Evolutionary conservation across 306 rosid genomes (phyloP).

Genomic region (Trifolium repens): DNA sequence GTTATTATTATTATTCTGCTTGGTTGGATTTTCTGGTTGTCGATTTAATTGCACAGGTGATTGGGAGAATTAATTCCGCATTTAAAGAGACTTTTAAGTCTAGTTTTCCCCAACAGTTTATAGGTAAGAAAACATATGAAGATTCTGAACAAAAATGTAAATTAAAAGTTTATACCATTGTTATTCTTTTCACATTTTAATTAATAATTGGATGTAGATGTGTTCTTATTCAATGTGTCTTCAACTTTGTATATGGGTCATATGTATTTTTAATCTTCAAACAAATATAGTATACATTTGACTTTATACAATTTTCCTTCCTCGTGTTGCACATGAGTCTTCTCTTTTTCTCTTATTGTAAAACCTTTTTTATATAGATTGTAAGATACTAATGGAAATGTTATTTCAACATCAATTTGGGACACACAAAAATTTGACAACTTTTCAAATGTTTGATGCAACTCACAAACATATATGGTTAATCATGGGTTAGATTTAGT

Average conservation of each 20-base stretch:
- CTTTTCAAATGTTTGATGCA: background rate
- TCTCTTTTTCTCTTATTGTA: background rate
- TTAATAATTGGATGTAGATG: constrained; percentile 25
- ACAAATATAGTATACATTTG: background rate
- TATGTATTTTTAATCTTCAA: background rate
- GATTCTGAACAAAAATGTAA: constrained; percentile 60
- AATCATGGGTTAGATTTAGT: too few species aligned
- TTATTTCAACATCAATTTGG: too few species aligned
- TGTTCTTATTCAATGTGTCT: constrained; percentile 13
- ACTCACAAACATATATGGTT: background rate
- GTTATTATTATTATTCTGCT: too few species aligned
- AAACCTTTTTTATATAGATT: too few species aligned
- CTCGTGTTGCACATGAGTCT: background rate
- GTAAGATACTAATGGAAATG: too few species aligned
- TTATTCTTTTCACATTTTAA: constrained; percentile 15
- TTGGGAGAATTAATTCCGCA: too few species aligned
- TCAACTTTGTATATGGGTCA: background rate
- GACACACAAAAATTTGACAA: too few species aligned
- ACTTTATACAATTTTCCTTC: background rate
- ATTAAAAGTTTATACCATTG: constrained; percentile 13
- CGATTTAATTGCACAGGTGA: too few species aligned
- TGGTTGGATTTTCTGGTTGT: too few species aligned
- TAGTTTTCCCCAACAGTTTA: background rate
- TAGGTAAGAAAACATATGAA: constrained; percentile 41
- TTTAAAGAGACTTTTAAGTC: too few species aligned